These are phyloP conservation scores for Lactarius deliciosus DNA, from an alignment of 768 basidiomycete species.

Conservation along the genomic window DNA sequence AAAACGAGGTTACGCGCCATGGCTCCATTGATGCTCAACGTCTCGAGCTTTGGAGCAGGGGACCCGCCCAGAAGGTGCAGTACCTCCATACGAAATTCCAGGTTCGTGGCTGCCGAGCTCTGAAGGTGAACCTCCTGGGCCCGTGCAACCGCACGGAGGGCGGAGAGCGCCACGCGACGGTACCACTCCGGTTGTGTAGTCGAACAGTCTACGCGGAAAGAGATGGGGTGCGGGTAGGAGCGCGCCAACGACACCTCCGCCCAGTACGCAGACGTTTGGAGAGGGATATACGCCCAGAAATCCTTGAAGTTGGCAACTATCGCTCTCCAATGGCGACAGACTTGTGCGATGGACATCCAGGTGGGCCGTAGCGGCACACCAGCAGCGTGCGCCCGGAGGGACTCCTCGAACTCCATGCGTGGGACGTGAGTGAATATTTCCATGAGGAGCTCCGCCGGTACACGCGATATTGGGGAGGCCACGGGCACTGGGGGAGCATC, in stretches of 20 bases:
- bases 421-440: conserved; percentile 21
- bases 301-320: conserved; percentile 6
- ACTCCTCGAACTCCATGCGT: conserved; percentile 18
- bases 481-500: neutral
- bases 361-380: neutral
- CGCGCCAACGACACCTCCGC: neutral
- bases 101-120: neutral
- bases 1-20: neutral
- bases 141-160: conserved; percentile 10
- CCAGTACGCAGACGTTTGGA: conserved; percentile 15
- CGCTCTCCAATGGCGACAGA: conserved; percentile 12
- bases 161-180: neutral
- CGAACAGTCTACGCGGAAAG: conserved; percentile 10
- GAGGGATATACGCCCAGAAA: conserved; percentile 18
- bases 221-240: conserved; percentile 13
- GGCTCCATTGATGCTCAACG: neutral
- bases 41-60: conserved; percentile 8
- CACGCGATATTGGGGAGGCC: conserved; percentile 2
- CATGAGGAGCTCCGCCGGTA: conserved; percentile 19
- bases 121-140: conserved; percentile 13
- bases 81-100: neutral
- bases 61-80: neutral
- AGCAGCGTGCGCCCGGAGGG: neutral
- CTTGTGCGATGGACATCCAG: conserved; percentile 11
- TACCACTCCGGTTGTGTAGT: conserved; percentile 1